Evolutionary conservation across 495 filamentous ascomycete genomes (phyloP).

Genomic region (Talaromyces proteolyticus): DNA sequence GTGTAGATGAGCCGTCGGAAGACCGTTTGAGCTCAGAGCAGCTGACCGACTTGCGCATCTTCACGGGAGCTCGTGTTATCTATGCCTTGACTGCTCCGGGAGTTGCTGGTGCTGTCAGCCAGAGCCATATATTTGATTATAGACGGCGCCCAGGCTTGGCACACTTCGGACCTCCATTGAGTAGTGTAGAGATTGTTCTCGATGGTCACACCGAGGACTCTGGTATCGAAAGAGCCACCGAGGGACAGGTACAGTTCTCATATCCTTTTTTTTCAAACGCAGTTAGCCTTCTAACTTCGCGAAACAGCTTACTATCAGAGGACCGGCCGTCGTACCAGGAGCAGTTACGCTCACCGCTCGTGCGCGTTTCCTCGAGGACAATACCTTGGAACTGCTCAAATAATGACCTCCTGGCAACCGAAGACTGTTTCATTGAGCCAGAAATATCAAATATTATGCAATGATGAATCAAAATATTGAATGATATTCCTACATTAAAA

Average conservation of each 20-base stretch:
- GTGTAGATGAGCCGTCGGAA: slow-evolving; percentile 23
- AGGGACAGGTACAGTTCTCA: slow-evolving; percentile 50
- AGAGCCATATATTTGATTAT: slow-evolving; percentile 88
- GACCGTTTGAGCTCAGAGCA: slow-evolving; percentile 54
- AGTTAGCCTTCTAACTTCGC: too few relatives aligned
- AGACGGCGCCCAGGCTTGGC: slow-evolving; percentile 48
- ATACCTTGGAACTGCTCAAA: slow-evolving; percentile 25
- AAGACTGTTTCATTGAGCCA: too few relatives aligned
- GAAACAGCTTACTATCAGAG: slow-evolving; percentile 35
- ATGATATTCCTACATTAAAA: too few relatives aligned
- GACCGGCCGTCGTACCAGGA: slow-evolving; percentile 31
- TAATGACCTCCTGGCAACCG: too few relatives aligned
- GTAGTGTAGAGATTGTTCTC: slow-evolving; percentile 71
- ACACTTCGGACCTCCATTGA: slow-evolving; percentile 81
- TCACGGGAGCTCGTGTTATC: slow-evolving; percentile 72
- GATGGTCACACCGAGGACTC: slow-evolving; percentile 51
- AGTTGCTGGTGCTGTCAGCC: slow-evolving; percentile 77
- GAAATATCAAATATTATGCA: too few relatives aligned
- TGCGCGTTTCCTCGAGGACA: slow-evolving; percentile 33
- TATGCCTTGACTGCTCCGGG: slow-evolving; percentile 79
- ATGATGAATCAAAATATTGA: too few relatives aligned
- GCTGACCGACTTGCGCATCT: slow-evolving; percentile 72
- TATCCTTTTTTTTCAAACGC: background rate
- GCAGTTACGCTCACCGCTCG: slow-evolving; percentile 21
- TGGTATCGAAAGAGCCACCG: slow-evolving; percentile 41